Conservation (phyloP, 2,329 filamentous ascomycete genomes). For the Penicillium sp. region DNA sequence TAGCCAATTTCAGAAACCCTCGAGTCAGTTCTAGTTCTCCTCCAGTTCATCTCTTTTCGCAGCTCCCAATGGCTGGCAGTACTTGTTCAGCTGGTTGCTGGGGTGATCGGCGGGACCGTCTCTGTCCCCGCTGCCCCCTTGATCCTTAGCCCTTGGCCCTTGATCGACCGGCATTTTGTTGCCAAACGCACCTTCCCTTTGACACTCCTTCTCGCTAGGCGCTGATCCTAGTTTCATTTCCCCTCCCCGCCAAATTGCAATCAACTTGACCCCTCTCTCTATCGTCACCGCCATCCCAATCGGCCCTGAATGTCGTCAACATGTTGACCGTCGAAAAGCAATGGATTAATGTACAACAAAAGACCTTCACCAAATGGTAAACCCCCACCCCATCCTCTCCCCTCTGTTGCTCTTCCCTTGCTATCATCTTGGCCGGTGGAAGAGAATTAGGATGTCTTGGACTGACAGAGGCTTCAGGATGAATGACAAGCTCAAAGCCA, state of each 20-base stretch:
- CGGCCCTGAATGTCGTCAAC: slow-evolving; percentile 39
- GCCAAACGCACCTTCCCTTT: background rate
- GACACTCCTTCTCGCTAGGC: background rate
- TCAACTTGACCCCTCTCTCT: slow-evolving; percentile 4
- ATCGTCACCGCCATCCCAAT: slow-evolving; percentile 17
- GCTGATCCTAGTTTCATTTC: slow-evolving; percentile 5
- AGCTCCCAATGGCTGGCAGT: no score
- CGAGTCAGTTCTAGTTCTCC: no score
- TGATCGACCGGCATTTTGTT: background rate
- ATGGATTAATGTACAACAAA: slow-evolving; percentile 84
- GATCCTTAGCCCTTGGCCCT: background rate
- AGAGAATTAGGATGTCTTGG: background rate
- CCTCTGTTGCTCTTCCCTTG: background rate
- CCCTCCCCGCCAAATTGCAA: slow-evolving; percentile 6
- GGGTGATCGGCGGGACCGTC: slow-evolving; percentile 18
- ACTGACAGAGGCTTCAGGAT: slow-evolving; percentile 64
- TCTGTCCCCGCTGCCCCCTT: slow-evolving; percentile 10
- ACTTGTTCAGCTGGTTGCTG: slow-evolving; percentile 11
- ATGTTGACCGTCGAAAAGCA: slow-evolving; percentile 62
- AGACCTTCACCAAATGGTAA: slow-evolving; percentile 99
- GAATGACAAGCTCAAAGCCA: slow-evolving; percentile 87
- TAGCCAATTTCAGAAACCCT: no score
- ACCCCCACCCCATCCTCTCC: slow-evolving; percentile 1
- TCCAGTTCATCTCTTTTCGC: no score
- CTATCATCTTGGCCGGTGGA: background rate